A percentile compares a stretch with the other conserved stretches of the same genome.
phyloP scores from a whole-genome alignment of 2,329 filamentous ascomycete genomes.

The Tolypocladium ophioglossoides region DNA sequence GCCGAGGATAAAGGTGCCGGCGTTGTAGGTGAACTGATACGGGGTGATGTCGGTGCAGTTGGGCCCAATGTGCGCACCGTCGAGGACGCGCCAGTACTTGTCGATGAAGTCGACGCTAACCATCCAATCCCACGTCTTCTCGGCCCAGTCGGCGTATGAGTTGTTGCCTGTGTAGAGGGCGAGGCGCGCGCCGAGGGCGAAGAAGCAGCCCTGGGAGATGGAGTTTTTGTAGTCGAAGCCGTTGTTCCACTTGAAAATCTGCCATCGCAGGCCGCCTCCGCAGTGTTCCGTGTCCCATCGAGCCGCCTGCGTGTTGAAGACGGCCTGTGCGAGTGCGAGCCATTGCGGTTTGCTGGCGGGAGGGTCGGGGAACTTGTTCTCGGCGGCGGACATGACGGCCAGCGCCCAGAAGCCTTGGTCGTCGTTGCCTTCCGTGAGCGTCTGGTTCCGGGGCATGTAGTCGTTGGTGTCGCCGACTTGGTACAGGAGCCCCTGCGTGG shows the following conservation, averaged over 20 bases:
- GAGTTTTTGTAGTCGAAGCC: conserved; percentile 72
- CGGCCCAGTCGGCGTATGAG: conserved; percentile 71
- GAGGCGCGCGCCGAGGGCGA: conserved; percentile 54
- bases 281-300: conserved; percentile 64
- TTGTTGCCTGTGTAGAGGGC: conserved; percentile 67
- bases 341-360: conserved; percentile 47
- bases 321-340: conserved; percentile 64
- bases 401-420: conserved; percentile 69
- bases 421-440: conserved; percentile 59
- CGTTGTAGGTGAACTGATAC: conserved; percentile 62
- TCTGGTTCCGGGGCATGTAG: conserved; percentile 70
- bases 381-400: conserved; percentile 59
- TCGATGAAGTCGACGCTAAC: conserved; percentile 45
- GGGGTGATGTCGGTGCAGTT: conserved; percentile 49
- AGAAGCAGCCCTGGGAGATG: conserved; percentile 53
- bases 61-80: conserved; percentile 44
- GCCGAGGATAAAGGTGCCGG: conserved; percentile 54
- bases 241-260: conserved; percentile 73
- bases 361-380: conserved; percentile 56
- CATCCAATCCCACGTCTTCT: conserved; percentile 63
- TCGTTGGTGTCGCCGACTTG: conserved; percentile 64
- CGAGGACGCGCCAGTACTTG: conserved; percentile 48
- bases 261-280: conserved; percentile 70
- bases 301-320: conserved; percentile 68
- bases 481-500: conserved; percentile 57